Base-by-base conservation (phyloP, 352 stramenopile genomes). In the Aphanomyces invadans region DNA sequence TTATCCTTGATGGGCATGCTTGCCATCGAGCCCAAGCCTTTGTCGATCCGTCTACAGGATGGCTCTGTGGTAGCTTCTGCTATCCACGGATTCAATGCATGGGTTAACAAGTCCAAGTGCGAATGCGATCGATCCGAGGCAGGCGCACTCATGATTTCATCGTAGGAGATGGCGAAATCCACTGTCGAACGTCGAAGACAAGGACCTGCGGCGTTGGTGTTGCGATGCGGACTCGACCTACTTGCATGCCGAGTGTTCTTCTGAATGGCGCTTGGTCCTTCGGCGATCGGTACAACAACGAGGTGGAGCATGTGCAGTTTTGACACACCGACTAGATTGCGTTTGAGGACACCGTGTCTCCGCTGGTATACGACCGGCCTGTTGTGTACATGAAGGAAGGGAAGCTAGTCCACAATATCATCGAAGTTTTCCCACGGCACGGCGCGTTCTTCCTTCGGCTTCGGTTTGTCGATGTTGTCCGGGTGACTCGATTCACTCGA, bases 121-220 rank as follows among this genome's bases (percentile, higher is more conserved):
- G 25, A 21, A 7, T 23, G 9, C 17, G 38, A 45, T 45, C 38
- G 9, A n/a, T 45, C 38, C 17, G 38, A 45, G 9, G 38, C 38
- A 45, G 9, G 38, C 17, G 38, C 9, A 45, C 17, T 25, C 44
- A 25, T 9, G 19, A 9, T 21, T 19, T n/a, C 26, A 23, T 0
- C 31, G 5, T 67, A 67, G 60, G 19, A 12, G 11, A 17, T 67
- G 60, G 60, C 45, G 60, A 9, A 57, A 67, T 32, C 60, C 60
- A 21, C 12, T 10, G 10, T 0, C 4, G 3, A 44, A 39, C 9
- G 17, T 67, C 17, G 32, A 46, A 4, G 3, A 4, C 7, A 17
- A 42, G 2, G n/a, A 19, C 7, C 11, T 29, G 19, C 32, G 15
- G 15, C 12, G 7, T 0, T 64, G 55, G 55, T n/a, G 33, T 1